phyloP scores from a whole-genome alignment of 225 moss, liverwort and hornwort genomes.

The Anthoceros angustus region DNA sequence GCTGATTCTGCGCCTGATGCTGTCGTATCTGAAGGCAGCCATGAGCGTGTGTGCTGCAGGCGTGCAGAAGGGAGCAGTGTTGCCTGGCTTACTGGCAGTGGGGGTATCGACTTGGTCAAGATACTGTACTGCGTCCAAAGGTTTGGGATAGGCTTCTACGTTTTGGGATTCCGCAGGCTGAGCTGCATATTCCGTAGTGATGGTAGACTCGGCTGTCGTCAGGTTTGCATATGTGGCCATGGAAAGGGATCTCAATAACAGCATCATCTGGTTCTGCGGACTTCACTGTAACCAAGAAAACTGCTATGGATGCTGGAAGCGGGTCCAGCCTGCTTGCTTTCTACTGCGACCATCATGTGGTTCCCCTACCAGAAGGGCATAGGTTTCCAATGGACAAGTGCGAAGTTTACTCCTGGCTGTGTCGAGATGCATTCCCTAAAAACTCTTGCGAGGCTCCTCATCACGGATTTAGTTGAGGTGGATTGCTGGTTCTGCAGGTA shows the following conservation, averaged over 20 bases:
- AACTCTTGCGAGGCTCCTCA: background rate
- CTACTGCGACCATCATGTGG: slow-evolving; percentile 65
- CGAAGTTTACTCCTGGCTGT: background rate
- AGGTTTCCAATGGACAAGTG: slow-evolving; percentile 89
- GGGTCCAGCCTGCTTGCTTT: slow-evolving; percentile 41
- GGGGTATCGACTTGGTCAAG: background rate
- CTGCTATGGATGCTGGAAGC: slow-evolving; percentile 17
- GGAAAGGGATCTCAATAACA: background rate
- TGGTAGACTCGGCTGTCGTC: background rate
- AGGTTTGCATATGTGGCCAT: background rate
- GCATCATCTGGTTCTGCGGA: background rate
- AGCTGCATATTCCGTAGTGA: too few species aligned
- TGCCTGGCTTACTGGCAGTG: background rate
- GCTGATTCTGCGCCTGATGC: too few species aligned
- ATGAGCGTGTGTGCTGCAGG: background rate
- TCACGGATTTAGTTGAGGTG: background rate
- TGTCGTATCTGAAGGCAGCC: background rate
- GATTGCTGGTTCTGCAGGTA: slow-evolving; percentile 23
- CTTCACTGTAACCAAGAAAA: slow-evolving; percentile 10
- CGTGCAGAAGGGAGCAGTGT: background rate
- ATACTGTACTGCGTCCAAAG: too few species aligned
- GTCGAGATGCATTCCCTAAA: background rate
- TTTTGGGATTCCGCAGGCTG: too few species aligned
- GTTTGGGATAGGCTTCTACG: too few species aligned
- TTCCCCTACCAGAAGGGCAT: slow-evolving; percentile 60